Percentiles rank a stretch among this genome's conserved stretches.
These are phyloP conservation scores for Metschnikowia santaceciliae DNA, from an alignment of 805 yeast species.

Conservation along the genomic window DNA sequence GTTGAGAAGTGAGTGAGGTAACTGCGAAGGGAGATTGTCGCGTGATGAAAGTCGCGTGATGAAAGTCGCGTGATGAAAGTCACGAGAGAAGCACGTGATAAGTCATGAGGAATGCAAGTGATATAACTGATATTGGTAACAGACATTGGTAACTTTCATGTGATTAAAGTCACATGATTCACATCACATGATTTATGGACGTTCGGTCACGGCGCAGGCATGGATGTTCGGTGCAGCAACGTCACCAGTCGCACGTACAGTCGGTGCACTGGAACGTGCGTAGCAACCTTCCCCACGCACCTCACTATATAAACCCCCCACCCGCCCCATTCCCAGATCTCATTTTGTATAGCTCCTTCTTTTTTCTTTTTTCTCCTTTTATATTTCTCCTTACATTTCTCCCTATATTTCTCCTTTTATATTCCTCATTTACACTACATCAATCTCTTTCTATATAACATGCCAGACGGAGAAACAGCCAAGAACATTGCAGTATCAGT, in stretches of 20 bases:
- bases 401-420: too few relatives aligned
- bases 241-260: background rate
- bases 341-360: too few relatives aligned
- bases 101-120: too few relatives aligned
- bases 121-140: too few relatives aligned
- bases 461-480: conserved; percentile 17
- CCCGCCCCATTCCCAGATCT: background rate
- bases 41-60: background rate
- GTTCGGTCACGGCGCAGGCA: background rate
- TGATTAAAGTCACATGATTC: too few relatives aligned
- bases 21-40: background rate
- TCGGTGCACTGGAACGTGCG: background rate
- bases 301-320: background rate
- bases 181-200: too few relatives aligned
- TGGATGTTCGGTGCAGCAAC: background rate
- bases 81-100: too few relatives aligned
- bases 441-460: background rate
- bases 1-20: background rate
- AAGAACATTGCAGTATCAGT: conserved; percentile 35
- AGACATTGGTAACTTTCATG: too few relatives aligned
- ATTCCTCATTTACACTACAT: too few relatives aligned
- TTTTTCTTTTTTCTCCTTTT: too few relatives aligned
- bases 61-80: too few relatives aligned
- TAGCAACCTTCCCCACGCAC: background rate
- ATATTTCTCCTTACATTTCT: too few relatives aligned